These are phyloP conservation scores for Trematosphaeria pertusa DNA, from an alignment of 2,329 filamentous ascomycete genomes.

Conservation along the genomic window DNA sequence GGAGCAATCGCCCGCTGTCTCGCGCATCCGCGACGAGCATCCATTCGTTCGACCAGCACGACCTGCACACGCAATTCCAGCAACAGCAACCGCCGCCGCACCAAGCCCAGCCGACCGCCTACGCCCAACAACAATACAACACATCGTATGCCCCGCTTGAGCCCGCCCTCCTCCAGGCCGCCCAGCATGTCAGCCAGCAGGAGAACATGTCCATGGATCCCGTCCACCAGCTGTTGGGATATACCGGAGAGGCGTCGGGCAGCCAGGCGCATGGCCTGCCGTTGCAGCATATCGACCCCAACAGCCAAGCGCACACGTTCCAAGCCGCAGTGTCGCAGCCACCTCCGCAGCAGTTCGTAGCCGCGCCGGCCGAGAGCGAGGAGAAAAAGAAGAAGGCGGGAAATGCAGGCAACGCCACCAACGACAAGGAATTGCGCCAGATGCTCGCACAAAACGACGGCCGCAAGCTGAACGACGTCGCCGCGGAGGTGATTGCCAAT, in stretches of 20 bases:
- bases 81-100: slow-evolving; percentile 21
- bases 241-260: slow-evolving; percentile 25
- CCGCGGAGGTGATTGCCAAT: slow-evolving; percentile 77
- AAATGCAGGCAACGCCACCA: slow-evolving; percentile 76
- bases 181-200: slow-evolving; percentile 45
- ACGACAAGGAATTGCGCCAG: slow-evolving; percentile 80
- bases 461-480: slow-evolving; percentile 73
- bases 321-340: slow-evolving; percentile 37
- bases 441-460: slow-evolving; percentile 74
- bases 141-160: slow-evolving; percentile 39
- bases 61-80: slow-evolving; percentile 28
- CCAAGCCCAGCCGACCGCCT: slow-evolving; percentile 21
- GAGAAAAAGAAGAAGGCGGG: slow-evolving; percentile 62
- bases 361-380: slow-evolving; percentile 43
- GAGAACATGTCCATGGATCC: slow-evolving; percentile 43
- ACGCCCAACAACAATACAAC: slow-evolving; percentile 35
- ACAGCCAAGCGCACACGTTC: slow-evolving; percentile 28
- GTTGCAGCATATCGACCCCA: slow-evolving; percentile 35
- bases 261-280: slow-evolving; percentile 26
- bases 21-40: slow-evolving; percentile 58
- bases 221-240: slow-evolving; percentile 42
- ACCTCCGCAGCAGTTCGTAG: slow-evolving; percentile 34
- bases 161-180: slow-evolving; percentile 43
- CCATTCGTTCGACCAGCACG: slow-evolving; percentile 49
- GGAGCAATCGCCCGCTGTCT: slow-evolving; percentile 54